Evolutionary conservation across 371 early-diverging fungal genomes (phyloP).

Genomic region (Catenaria anguillulae): DNA sequence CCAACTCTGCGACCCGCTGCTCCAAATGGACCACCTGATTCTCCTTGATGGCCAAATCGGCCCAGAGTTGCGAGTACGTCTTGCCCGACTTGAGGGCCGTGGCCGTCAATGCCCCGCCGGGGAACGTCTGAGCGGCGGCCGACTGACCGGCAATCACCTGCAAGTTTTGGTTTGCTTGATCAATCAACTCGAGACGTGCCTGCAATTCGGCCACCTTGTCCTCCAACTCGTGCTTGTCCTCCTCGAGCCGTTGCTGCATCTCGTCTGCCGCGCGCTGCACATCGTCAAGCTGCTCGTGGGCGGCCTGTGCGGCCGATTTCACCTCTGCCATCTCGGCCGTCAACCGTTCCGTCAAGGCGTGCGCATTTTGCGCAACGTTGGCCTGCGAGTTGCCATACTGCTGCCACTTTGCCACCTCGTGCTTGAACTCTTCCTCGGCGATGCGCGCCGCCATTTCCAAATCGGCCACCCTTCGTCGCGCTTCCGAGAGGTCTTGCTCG

Average conservation of each 20-base stretch:
- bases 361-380: background rate
- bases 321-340: background rate
- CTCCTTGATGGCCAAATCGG: background rate
- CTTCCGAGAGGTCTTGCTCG: background rate
- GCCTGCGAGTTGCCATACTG: background rate
- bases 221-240: background rate
- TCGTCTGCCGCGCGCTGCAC: no score
- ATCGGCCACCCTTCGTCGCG: background rate
- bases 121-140: background rate
- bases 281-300: background rate
- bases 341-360: background rate
- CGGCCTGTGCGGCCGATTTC: background rate
- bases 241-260: background rate
- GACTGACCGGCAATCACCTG: background rate
- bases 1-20: background rate
- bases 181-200: background rate
- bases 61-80: background rate
- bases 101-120: background rate
- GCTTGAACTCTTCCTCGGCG: background rate
- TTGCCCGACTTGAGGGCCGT: conserved; percentile 4
- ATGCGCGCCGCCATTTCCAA: background rate
- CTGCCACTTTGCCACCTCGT: background rate
- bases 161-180: background rate
- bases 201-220: background rate
- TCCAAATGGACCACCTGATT: background rate